Base-by-base conservation (phyloP, 169 alveolate species). In the Eimeria mitis region DNA sequence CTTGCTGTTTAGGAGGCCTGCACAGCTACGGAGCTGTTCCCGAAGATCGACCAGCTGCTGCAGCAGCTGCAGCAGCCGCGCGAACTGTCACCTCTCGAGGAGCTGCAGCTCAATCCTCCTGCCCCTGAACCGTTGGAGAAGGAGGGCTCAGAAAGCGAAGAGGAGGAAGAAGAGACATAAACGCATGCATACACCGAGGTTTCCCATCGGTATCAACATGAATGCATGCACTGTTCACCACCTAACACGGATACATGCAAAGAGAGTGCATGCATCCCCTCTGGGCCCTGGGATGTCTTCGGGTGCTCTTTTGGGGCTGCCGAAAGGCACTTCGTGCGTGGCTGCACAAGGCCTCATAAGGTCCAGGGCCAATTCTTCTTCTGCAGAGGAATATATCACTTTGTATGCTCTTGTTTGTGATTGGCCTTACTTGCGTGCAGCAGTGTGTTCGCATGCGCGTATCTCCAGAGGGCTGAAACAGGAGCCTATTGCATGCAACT, bases 31-130 rank as follows among this genome's bases (percentile, higher is more conserved):
- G 92, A 85, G 23, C 21, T 85, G 28, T 37, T 44, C 49, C 81
- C 76, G 28, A 44, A 85, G 61, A 56, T 59, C 54, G 81, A 42
- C 61, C 59, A 37, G 81, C 81, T 85, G 63, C 92, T 85, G 65
- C 92, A 85, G 63, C 63, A 85, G 79, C 92, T 85, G 81, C 92
- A 85, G 79, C 68, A 85, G 63, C 92, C 76, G 8, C 92, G 75
- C 59, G 65, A 85, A 63, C 81, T 56, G n/a, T 59, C 81, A 28
- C 81, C 92, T 37, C 92, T 85, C 49, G 92, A 85, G 61, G 79
- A 49, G 44, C 81, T 85, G 92, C 92, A 85, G 92, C 92, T 37
- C 28, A 56, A 85, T 28, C 92, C 76, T 11, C 81, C 70, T 8
- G 65, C 92, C 81, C 79, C 92, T 34, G 92, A 85, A 42, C 79